Evolutionary conservation across 768 basidiomycete species (phyloP).

Genomic region (Mycena rebaudengoi): DNA sequence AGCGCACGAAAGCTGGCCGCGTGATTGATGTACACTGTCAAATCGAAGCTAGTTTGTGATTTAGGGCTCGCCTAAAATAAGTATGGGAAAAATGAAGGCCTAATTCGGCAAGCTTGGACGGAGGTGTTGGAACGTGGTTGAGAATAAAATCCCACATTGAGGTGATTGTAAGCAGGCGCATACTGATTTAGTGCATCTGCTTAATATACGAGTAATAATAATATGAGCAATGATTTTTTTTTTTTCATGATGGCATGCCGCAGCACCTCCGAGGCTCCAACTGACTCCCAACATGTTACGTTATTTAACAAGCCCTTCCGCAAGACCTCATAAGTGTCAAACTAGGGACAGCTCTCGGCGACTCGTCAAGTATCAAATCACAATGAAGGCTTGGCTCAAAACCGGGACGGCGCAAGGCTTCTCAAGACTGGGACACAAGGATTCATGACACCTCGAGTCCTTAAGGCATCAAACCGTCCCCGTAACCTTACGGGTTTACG

Average conservation of each 20-base stretch:
- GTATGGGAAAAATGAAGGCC: conserved; percentile 11
- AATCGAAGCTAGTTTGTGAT: conserved; percentile 19
- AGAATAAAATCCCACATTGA: conserved; percentile 8
- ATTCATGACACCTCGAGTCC: no score
- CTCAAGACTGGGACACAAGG: no score
- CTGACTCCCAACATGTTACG: background rate
- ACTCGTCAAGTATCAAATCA: no score
- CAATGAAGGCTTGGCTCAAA: no score
- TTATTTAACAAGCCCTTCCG: background rate
- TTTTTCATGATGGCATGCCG: background rate
- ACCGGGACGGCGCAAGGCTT: no score
- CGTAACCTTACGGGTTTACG: no score
- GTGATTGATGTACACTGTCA: conserved; percentile 16
- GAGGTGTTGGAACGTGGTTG: conserved; percentile 12
- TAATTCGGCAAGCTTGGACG: conserved; percentile 14
- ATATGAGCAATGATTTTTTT: no score
- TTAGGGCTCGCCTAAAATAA: conserved; percentile 17
- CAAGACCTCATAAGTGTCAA: background rate
- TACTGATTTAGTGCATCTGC: background rate
- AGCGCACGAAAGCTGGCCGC: conserved; percentile 16
- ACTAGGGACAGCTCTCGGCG: no score
- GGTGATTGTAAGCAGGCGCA: conserved; percentile 4
- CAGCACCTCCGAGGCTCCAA: background rate
- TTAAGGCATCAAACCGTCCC: no score
- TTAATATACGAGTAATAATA: background rate